These are phyloP conservation scores for Eustoma russellianum DNA, from an alignment of 257 asterid genomes.

Conservation along the genomic window DNA sequence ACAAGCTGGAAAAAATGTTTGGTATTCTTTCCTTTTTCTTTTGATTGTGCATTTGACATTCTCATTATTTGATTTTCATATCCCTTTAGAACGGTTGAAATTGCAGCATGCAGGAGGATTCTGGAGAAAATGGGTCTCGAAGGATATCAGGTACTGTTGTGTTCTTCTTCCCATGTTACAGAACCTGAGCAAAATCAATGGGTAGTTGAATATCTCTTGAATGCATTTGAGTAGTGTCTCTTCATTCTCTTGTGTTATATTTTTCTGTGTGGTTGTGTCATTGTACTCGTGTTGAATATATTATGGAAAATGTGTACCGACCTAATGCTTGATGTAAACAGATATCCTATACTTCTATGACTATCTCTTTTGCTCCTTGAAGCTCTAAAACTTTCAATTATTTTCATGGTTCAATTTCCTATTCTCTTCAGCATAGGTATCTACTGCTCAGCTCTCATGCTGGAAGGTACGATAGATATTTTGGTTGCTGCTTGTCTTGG, in stretches of 20 bases:
- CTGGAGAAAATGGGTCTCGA: conserved; percentile 90
- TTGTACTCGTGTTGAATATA: not conserved
- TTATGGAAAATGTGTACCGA: not conserved
- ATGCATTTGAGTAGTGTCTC: not conserved
- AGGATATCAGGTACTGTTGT: conserved; percentile 78
- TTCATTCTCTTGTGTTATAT: not conserved
- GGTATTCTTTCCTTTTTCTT: not conserved
- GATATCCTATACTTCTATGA: too few relatives aligned
- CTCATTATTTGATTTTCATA: conserved; percentile 11
- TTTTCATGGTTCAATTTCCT: too few relatives aligned
- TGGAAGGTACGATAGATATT: too few relatives aligned
- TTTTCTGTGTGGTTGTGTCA: not conserved
- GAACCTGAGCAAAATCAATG: not conserved
- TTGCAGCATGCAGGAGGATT: conserved; percentile 85
- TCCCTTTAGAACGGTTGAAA: conserved; percentile 73
- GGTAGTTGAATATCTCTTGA: not conserved
- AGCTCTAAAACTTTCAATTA: too few relatives aligned
- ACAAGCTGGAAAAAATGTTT: too few relatives aligned
- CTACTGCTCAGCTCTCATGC: too few relatives aligned
- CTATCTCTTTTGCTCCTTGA: too few relatives aligned
- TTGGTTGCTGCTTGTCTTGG: too few relatives aligned
- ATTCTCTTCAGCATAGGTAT: too few relatives aligned
- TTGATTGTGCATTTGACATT: not conserved
- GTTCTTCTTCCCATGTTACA: not conserved
- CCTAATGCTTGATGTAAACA: too few relatives aligned